Evolutionary conservation across 495 filamentous ascomycete genomes (phyloP).

Genomic region (Aspergillus biplanus): DNA sequence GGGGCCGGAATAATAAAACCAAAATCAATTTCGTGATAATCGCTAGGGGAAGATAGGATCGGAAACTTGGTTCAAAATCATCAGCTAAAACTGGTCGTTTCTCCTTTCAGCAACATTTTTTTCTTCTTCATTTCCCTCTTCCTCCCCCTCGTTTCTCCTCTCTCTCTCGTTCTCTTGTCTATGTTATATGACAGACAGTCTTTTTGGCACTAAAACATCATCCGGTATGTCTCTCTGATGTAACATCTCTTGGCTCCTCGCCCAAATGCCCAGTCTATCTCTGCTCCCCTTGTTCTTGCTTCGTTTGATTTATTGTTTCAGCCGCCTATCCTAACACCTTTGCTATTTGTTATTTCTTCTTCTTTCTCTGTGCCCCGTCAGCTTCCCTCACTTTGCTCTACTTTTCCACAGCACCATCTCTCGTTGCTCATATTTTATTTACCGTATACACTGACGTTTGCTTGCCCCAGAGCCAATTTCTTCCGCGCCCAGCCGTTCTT

Average conservation of each 20-base stretch:
- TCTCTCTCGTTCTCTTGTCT: not conserved
- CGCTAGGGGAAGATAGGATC: not conserved
- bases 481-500: conserved; percentile 4
- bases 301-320: conserved; percentile 5
- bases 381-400: not conserved
- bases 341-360: not conserved
- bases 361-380: not conserved
- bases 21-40: conserved; percentile 1
- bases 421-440: conserved; percentile 1
- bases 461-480: not conserved
- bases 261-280: not conserved
- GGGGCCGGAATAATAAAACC: conserved; percentile 8
- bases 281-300: not conserved
- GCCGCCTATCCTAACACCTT: not conserved
- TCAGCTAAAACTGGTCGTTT: conserved; percentile 6
- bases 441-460: not conserved
- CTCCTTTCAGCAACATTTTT: conserved; percentile 5
- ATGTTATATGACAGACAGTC: not conserved
- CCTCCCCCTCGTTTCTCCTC: conserved; percentile 2
- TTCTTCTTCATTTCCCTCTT: not conserved
- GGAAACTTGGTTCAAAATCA: not conserved
- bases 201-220: not conserved
- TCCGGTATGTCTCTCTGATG: conserved; percentile 23
- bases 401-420: not conserved
- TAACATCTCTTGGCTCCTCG: conserved; percentile 12